Base-by-base conservation (phyloP, 2,329 filamentous ascomycete species). In the Cercospora citrullina region DNA sequence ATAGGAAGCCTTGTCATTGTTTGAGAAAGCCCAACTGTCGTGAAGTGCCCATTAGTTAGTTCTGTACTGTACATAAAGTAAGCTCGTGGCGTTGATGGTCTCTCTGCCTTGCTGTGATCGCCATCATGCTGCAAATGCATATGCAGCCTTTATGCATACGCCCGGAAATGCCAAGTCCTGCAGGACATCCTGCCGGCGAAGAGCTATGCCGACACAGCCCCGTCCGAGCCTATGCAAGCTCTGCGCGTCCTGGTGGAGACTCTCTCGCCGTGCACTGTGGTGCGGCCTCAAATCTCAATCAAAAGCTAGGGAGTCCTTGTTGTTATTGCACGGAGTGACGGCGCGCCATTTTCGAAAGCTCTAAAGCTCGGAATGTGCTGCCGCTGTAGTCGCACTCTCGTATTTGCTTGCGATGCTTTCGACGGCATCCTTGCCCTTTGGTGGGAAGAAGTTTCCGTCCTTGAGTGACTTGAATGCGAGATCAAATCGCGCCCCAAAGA, bases 401-500 rank as follows among this genome's bases (percentile, higher is more conserved):
- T 72, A 71, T 21, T 66, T 64, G 62, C 68, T 71, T 45, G 67
- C 58, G 9, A 68, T 64, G 36, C 62, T 67, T 33, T 68, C 61
- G 2, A 69, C 59, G n/a, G 60, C 67, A n/a, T 63, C 67, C 18
- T 64, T 36, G 23, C 61, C 60, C 31, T 73, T 73, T 36, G 70
- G 68, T 53, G 67, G 70, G 53, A 66, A 68, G 61, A 66, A 61
- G 36, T 69, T 85, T 69, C 83, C 84, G 14, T 81, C 78, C 66
- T 72, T 84, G 71, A 91, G 73, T 73, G 89, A 84, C 58, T 83
- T 75, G 73, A 86, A 84, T 8, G 89, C 87, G 69, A 90, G 82
- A 78, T 96, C 92, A 79, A 97, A 95, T 66, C 90, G 87, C 31
- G 93, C 93, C 66, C 94, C 94, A 71, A 94, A 85, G 61, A 91